Evolutionary conservation across 2,329 filamentous ascomycete species (phyloP), one percentile per base, ranked within the genome.

Genomic region (Ramichloridium luteum): DNA sequence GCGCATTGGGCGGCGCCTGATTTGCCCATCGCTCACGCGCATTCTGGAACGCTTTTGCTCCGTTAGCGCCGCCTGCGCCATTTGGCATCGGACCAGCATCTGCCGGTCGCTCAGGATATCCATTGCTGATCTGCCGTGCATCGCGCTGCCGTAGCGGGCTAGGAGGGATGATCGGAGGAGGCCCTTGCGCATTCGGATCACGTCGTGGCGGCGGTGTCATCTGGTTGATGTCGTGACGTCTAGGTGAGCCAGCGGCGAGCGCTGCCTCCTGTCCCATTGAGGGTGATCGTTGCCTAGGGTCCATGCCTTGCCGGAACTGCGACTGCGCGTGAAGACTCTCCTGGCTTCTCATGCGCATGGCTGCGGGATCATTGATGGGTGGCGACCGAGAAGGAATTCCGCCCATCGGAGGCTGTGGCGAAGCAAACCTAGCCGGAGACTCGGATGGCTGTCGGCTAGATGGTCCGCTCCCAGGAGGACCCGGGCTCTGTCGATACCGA

Each of bases 401-500:
- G 14, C 31, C 30, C 5, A 15, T 30, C 6, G 8, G 20, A 22
- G 38, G 34, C 4, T 25, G 18, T 26, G 25, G 29, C 13, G 27
- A 16, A 27, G 30, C 36, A 13, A 42, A 35, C 16, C 43, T 29
- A 10, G 41, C 43, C 13, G 43, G 44, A 13, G 40, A 40, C n/a
- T 39, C 42, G 16, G 38, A 45, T 4, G 44, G 40, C 22, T 33
- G 31, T 27, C 45, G 32, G 25, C 37, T 40, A 13, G 30, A 35
- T 6, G 37, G 34, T 6, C 34, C 39, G 31, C 41, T 44, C 11
- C 32, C 35, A 20, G 40, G 46, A 13, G 49, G 49, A 5, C 50
- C 49, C 16, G 50, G 50, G 31, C 44, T 48, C 15, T 35, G 38
- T 27, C 49, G 35, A 29, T 50, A 50, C 13, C 49, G 38, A 31